Evolutionary conservation across 2,329 filamentous ascomycete genomes (phyloP).

Genomic region (Lithohypha guttulata): DNA sequence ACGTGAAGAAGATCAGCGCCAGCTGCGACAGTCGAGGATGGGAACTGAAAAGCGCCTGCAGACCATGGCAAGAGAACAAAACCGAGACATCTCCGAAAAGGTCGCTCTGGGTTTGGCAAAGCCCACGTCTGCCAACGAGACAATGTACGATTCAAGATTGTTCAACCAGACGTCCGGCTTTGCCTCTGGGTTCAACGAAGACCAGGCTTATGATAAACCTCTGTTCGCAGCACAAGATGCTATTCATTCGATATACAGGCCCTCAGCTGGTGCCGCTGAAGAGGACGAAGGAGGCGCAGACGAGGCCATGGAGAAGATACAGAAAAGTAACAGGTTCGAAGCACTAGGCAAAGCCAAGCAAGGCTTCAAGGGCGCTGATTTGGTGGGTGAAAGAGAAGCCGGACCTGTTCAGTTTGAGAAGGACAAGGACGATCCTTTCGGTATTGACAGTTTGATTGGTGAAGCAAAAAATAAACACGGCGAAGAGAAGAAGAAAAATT

Average conservation of each 20-base stretch:
- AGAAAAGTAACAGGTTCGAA: constrained; percentile 77
- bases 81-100: constrained; percentile 94
- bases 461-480: constrained; percentile 44
- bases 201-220: constrained; percentile 94
- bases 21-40: constrained; percentile 89
- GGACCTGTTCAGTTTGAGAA: constrained; percentile 96
- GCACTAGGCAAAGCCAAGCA: constrained; percentile 70
- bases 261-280: constrained; percentile 58
- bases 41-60: constrained; percentile 84
- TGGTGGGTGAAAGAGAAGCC: constrained; percentile 66
- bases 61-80: constrained; percentile 87
- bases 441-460: constrained; percentile 84
- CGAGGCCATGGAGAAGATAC: constrained; percentile 79
- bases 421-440: constrained; percentile 76
- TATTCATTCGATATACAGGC: constrained; percentile 86
- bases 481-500: constrained; percentile 57
- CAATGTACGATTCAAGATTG: constrained; percentile 92
- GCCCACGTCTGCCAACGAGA: constrained; percentile 79
- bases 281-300: constrained; percentile 58
- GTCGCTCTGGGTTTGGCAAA: constrained; percentile 90
- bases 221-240: constrained; percentile 93
- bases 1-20: constrained; percentile 72
- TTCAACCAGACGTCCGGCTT: constrained; percentile 94
- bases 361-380: constrained; percentile 73
- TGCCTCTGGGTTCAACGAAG: constrained; percentile 87